A percentile compares a stretch with the other conserved stretches of the same genome.
phyloP scores from a whole-genome alignment of 2,329 filamentous ascomycete genomes.

The Lasiodiplodia sp. region DNA sequence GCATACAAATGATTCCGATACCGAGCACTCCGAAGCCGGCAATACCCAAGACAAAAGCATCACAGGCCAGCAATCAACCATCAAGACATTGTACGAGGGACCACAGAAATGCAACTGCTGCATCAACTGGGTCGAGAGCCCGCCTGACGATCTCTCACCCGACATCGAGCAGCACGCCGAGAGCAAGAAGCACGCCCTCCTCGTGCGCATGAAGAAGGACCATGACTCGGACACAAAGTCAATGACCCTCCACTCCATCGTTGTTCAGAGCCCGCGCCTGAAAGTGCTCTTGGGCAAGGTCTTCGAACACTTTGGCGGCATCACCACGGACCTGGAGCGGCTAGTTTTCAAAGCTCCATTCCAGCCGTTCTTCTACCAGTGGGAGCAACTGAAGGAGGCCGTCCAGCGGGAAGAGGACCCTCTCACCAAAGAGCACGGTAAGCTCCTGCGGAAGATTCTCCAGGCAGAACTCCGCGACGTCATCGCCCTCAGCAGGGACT shows the following conservation, averaged over 20 bases:
- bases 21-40: background rate
- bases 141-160: constrained; percentile 32
- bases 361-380: constrained; percentile 46
- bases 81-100: constrained; percentile 35
- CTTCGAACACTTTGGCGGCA: constrained; percentile 42
- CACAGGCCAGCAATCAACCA: background rate
- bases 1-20: background rate
- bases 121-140: constrained; percentile 35
- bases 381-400: constrained; percentile 38
- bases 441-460: constrained; percentile 48
- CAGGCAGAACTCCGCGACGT: constrained; percentile 51
- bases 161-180: constrained; percentile 35
- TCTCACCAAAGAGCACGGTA: constrained; percentile 47
- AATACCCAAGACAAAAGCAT: background rate
- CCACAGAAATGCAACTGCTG: constrained; percentile 33
- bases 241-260: constrained; percentile 39
- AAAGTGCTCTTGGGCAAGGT: constrained; percentile 40
- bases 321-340: constrained; percentile 42
- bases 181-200: constrained; percentile 33
- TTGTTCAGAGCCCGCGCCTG: constrained; percentile 45
- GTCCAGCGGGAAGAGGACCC: constrained; percentile 37
- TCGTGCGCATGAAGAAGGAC: constrained; percentile 33
- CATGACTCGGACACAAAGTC: background rate
- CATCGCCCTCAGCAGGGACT: constrained; percentile 50
- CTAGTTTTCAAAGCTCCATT: constrained; percentile 45